These are phyloP conservation scores for Pestalotiopsis fici DNA, from an alignment of 2,329 filamentous ascomycete genomes.

Conservation along the genomic window DNA sequence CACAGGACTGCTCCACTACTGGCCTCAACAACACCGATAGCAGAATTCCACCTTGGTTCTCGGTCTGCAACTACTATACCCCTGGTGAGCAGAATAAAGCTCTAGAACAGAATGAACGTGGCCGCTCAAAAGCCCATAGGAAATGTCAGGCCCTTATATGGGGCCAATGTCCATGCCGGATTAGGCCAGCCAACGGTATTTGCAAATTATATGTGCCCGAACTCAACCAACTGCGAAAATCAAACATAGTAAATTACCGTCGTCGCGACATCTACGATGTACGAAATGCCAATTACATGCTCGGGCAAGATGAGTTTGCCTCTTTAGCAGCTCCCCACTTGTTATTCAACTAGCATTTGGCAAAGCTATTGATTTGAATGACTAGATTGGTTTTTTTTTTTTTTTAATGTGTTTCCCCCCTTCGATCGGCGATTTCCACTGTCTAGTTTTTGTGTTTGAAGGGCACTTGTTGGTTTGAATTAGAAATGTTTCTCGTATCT, in stretches of 20 bases:
- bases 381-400: no score
- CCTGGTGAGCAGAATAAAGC: neutral
- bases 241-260: neutral
- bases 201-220: neutral
- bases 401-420: no score
- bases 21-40: neutral
- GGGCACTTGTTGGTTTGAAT: no score
- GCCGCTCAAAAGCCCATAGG: neutral
- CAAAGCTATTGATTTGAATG: no score
- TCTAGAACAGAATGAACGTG: neutral
- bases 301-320: neutral
- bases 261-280: neutral
- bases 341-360: no score
- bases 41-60: neutral
- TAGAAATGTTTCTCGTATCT: no score
- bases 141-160: neutral
- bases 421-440: no score
- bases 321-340: no score
- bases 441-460: no score
- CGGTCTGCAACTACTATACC: neutral
- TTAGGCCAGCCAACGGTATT: neutral
- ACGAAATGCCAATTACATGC: neutral
- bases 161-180: neutral
- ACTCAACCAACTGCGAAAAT: neutral
- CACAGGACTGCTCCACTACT: neutral